Percentiles rank a stretch among this genome's conserved stretches.
These are phyloP conservation scores for Lichtheimia ramosa DNA, from an alignment of 371 early-diverging fungal species.

Conservation along the genomic window DNA sequence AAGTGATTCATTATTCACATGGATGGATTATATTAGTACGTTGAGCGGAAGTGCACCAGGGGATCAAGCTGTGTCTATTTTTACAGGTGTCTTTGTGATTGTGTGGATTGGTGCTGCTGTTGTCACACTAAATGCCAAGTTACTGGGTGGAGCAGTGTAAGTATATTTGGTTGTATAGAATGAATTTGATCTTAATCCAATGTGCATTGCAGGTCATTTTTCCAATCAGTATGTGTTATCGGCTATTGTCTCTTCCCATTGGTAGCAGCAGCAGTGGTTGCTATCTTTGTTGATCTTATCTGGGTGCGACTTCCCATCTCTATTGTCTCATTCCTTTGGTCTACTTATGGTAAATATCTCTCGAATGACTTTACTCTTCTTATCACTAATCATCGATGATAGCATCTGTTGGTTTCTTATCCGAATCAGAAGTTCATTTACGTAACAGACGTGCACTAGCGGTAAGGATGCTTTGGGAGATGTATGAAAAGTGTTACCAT, in stretches of 20 bases:
- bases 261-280: constrained; percentile 72
- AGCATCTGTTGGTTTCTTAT: constrained; percentile 65
- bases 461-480: constrained; percentile 30
- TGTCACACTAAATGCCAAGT: constrained; percentile 90
- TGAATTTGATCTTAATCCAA: neutral
- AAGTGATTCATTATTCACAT: neutral
- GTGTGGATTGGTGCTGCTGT: constrained; percentile 94
- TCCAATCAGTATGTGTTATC: constrained; percentile 92
- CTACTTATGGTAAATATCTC: constrained; percentile 66
- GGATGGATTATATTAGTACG: constrained; percentile 22
- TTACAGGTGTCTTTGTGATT: constrained; percentile 89
- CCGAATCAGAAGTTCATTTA: constrained; percentile 69
- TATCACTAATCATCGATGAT: neutral
- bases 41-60: constrained; percentile 64
- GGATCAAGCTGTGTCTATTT: constrained; percentile 82
- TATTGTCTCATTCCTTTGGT: constrained; percentile 79
- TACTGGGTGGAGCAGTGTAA: constrained; percentile 92
- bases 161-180: constrained; percentile 12
- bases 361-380: no score
- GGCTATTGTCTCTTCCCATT: constrained; percentile 96
- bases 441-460: constrained; percentile 83
- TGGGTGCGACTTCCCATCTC: constrained; percentile 73
- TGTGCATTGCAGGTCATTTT: constrained; percentile 65
- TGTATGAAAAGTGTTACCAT: neutral
- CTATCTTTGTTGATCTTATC: constrained; percentile 64